These are phyloP conservation scores for Nitzschia sp. DNA, from an alignment of 108 stramenopile genomes.

Conservation along the genomic window DNA sequence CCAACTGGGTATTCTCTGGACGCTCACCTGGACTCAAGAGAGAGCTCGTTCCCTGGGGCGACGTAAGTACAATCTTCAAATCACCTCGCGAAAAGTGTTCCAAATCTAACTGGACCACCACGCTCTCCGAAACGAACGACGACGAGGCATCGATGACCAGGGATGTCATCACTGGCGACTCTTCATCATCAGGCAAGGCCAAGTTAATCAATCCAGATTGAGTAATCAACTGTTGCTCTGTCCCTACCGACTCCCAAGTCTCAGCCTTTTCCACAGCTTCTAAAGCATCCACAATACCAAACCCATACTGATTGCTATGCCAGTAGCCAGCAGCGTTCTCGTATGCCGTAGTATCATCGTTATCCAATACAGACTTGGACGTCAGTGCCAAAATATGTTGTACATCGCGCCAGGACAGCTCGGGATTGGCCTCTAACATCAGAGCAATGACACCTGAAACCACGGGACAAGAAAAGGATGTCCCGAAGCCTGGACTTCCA, in stretches of 20 bases:
- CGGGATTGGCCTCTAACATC: conserved; percentile 47
- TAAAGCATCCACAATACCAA: conserved; percentile 48
- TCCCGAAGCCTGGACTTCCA: conserved; percentile 23
- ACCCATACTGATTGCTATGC: conserved; percentile 44
- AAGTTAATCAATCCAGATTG: conserved; percentile 11
- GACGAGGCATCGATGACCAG: not conserved
- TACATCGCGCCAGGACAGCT: conserved; percentile 49
- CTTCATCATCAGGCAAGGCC: conserved; percentile 1
- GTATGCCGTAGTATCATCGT: conserved; percentile 12
- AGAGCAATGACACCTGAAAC: conserved; percentile 46
- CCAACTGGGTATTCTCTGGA: conserved; percentile 21
- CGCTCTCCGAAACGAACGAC: conserved; percentile 35
- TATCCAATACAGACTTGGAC: conserved; percentile 6
- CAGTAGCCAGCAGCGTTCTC: conserved; percentile 31
- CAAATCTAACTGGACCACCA: conserved; percentile 35
- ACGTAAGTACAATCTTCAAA: conserved; percentile 32
- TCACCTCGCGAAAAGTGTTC: conserved; percentile 38
- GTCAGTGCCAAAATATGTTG: conserved; percentile 37
- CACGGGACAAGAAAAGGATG: conserved; percentile 41
- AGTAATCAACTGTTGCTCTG: conserved; percentile 7
- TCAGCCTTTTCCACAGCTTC: conserved; percentile 25
- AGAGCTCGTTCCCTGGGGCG: conserved; percentile 37
- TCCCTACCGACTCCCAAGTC: conserved; percentile 20
- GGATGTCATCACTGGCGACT: not conserved
- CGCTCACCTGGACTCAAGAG: conserved; percentile 30